Percentiles rank a stretch among this genome's conserved stretches.
These are phyloP conservation scores for Zygosaccharomyces siamensis DNA, from an alignment of 805 yeast genomes.

Conservation along the genomic window DNA sequence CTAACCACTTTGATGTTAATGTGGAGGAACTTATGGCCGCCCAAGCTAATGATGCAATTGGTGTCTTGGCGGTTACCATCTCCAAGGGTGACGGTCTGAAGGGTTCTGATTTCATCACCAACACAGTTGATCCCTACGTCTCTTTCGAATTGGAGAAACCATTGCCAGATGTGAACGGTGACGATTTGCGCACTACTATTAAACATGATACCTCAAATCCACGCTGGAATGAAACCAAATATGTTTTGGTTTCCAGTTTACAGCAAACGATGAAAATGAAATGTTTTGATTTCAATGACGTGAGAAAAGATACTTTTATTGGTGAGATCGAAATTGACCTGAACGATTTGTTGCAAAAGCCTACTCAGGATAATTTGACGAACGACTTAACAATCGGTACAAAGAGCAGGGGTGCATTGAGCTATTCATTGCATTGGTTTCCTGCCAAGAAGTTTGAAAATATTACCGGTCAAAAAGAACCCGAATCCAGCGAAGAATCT, in stretches of 20 bases:
- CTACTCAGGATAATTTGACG: constrained; percentile 24
- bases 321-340: constrained; percentile 53
- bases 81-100: constrained; percentile 49
- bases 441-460: constrained; percentile 26
- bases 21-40: constrained; percentile 66
- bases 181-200: constrained; percentile 45
- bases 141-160: constrained; percentile 42
- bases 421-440: constrained; percentile 48
- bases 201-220: constrained; percentile 56
- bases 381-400: constrained; percentile 37
- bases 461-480: constrained; percentile 1
- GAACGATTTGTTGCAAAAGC: constrained; percentile 54
- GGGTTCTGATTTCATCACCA: constrained; percentile 36
- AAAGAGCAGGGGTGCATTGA: constrained; percentile 52
- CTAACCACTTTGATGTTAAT: constrained; percentile 70
- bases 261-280: constrained; percentile 53
- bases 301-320: constrained; percentile 49
- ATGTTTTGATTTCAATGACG: constrained; percentile 51
- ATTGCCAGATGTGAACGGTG: constrained; percentile 39
- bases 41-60: constrained; percentile 61
- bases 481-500: constrained; percentile 12
- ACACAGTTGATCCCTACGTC: constrained; percentile 57
- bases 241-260: constrained; percentile 51
- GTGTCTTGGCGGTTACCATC: constrained; percentile 61
- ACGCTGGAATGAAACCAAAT: constrained; percentile 61